These are phyloP conservation scores for Fraxinus ornus DNA, from an alignment of 305 asterid genomes.

Conservation along the genomic window DNA sequence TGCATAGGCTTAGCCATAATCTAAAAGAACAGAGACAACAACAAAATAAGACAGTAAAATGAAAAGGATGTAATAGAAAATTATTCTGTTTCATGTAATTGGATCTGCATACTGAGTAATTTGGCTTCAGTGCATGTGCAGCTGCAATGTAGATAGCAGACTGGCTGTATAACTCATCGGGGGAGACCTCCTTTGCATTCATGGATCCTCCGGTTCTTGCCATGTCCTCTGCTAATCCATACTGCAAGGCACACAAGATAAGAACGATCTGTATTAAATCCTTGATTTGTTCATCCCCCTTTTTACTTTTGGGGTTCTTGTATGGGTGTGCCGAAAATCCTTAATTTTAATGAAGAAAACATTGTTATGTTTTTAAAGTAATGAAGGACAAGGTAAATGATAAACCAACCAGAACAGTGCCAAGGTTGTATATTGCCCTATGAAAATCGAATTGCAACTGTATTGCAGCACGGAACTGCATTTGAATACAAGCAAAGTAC, in stretches of 20 bases:
- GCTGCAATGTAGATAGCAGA: constrained; percentile 98
- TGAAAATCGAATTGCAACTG: constrained; percentile 98
- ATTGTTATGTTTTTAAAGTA: not conserved
- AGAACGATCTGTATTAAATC: constrained; percentile 20
- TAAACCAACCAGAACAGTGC: constrained; percentile 95
- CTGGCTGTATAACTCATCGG: constrained; percentile 94
- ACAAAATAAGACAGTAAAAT: not conserved
- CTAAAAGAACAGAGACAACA: not conserved
- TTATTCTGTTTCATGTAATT: not conserved
- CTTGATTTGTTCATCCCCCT: constrained; percentile 9
- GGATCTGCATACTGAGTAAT: constrained; percentile 65
- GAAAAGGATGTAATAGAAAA: constrained; percentile 14
- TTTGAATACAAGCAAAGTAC: constrained; percentile 22
- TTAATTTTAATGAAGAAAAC: no score
- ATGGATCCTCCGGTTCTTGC: constrained; percentile 83
- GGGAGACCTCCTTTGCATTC: constrained; percentile 65
- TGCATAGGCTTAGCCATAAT: not conserved
- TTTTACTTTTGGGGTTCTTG: not conserved
- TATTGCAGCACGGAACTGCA: constrained; percentile 97
- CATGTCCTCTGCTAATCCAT: constrained; percentile 95
- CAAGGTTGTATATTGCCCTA: constrained; percentile 98
- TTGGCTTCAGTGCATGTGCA: constrained; percentile 93
- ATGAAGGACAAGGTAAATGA: constrained; percentile 22
- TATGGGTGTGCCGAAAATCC: no score
- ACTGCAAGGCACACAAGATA: constrained; percentile 51